These are phyloP conservation scores for Zasmidium angulare DNA, from an alignment of 2,329 filamentous ascomycete species.

Conservation along the genomic window DNA sequence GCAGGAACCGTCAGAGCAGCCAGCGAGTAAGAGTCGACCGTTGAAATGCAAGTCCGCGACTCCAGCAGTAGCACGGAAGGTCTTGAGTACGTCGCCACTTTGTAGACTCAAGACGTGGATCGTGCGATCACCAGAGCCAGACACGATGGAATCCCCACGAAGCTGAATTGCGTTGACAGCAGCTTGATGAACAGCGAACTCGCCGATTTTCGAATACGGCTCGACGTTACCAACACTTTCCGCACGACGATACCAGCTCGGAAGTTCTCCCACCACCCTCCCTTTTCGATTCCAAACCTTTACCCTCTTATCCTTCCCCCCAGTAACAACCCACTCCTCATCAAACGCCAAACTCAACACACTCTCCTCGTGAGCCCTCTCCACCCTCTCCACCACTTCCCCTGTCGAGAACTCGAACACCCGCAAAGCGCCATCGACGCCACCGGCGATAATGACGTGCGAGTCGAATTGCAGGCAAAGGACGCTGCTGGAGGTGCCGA, in stretches of 20 bases:
- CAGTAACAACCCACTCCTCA: constrained; percentile 13
- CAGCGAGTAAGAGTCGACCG: constrained; percentile 5
- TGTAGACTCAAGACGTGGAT: constrained; percentile 9
- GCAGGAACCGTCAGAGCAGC: constrained; percentile 5
- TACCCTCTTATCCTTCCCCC: constrained; percentile 13
- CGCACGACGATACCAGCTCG: no score
- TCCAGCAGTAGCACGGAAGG: neutral
- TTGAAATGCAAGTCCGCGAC: constrained; percentile 6
- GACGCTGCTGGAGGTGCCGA: constrained; percentile 4
- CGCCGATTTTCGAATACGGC: neutral
- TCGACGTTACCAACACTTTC: neutral
- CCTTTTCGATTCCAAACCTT: constrained; percentile 21
- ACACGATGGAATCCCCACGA: neutral
- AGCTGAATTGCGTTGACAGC: constrained; percentile 16
- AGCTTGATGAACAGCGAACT: constrained; percentile 5
- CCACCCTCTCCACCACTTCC: constrained; percentile 2
- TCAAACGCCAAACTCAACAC: constrained; percentile 13
- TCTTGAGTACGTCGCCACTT: constrained; percentile 5
- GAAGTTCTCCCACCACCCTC: no score
- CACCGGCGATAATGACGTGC: constrained; percentile 27
- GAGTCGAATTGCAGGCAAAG: constrained; percentile 14
- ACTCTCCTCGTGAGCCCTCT: constrained; percentile 7
- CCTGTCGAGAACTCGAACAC: constrained; percentile 15
- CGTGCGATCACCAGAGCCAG: constrained; percentile 10
- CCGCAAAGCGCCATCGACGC: constrained; percentile 16